phyloP scores from a whole-genome alignment of 805 yeast species.

The Yueomyces sinensis region DNA sequence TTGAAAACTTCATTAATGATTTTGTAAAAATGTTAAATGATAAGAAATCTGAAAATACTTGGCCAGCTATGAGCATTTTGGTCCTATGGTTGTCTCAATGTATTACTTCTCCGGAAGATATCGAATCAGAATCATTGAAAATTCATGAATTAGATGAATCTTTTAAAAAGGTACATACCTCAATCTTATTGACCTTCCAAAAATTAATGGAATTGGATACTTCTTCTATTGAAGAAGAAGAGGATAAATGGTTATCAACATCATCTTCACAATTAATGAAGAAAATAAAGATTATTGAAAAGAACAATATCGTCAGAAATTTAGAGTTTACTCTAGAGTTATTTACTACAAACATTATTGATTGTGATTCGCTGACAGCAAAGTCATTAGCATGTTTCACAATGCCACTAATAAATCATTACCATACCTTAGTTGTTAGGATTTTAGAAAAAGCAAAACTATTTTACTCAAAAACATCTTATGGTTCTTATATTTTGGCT shows the following conservation, averaged over 20 bases:
- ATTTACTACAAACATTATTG: constrained; percentile 27
- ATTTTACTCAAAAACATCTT: constrained; percentile 41
- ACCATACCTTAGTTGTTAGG: constrained; percentile 33
- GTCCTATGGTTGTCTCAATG: constrained; percentile 31
- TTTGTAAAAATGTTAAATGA: constrained; percentile 26
- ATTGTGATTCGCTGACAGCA: constrained; percentile 25
- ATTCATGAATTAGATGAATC: constrained; percentile 30
- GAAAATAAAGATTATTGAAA: constrained; percentile 32
- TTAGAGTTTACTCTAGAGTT: constrained; percentile 25
- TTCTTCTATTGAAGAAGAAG: constrained; percentile 29
- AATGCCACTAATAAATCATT: constrained; percentile 51
- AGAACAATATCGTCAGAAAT: constrained; percentile 24
- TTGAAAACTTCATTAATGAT: constrained; percentile 15
- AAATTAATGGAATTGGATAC: constrained; percentile 30
- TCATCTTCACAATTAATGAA: constrained; percentile 33
- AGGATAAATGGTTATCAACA: constrained; percentile 54
- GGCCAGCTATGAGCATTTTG: constrained; percentile 38
- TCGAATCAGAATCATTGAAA: not conserved
- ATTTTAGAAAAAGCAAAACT: constrained; percentile 32
- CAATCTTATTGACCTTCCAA: constrained; percentile 59
- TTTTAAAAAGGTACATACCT: constrained; percentile 39
- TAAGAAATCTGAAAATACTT: constrained; percentile 22
- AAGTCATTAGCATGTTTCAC: constrained; percentile 42
- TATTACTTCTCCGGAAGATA: constrained; percentile 1
- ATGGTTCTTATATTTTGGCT: constrained; percentile 48